A percentile compares a stretch with the other conserved stretches of the same genome.
phyloP scores from a whole-genome alignment of 2,329 filamentous ascomycete species.

The Aspergillus oerlinghausenensis region DNA sequence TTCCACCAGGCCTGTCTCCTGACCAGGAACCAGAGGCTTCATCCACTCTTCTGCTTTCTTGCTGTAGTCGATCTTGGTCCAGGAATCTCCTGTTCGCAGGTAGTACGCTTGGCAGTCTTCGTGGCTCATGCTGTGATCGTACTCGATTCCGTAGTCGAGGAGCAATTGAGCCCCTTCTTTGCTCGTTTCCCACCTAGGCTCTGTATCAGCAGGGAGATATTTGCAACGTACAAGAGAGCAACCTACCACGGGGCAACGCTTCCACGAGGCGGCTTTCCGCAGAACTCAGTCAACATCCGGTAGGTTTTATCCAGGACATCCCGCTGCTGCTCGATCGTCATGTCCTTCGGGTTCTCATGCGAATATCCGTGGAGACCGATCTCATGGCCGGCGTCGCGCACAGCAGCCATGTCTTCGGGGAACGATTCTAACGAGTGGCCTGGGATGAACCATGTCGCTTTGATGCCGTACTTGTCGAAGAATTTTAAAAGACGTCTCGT shows the following conservation, averaged over 20 bases:
- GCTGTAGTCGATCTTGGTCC: conserved; percentile 41
- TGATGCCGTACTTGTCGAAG: conserved; percentile 68
- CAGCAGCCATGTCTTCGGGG: conserved; percentile 58
- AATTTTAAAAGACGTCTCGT: conserved; percentile 63
- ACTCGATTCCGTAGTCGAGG: conserved; percentile 41
- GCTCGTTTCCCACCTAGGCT: conserved; percentile 60
- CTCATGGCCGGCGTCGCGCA: conserved; percentile 62
- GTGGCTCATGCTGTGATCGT: conserved; percentile 43
- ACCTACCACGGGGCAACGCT: conserved; percentile 64
- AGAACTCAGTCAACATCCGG: conserved; percentile 68
- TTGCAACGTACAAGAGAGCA: neutral
- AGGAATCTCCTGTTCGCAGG: conserved; percentile 39
- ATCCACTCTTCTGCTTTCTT: conserved; percentile 42
- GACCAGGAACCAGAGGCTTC: conserved; percentile 46
- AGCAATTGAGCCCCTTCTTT: conserved; percentile 55
- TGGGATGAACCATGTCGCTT: conserved; percentile 62
- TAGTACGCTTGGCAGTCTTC: conserved; percentile 44
- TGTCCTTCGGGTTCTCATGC: conserved; percentile 68
- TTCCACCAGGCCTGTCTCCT: conserved; percentile 38
- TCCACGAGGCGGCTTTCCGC: conserved; percentile 67
- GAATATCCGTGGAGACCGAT: conserved; percentile 67
- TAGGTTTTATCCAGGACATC: conserved; percentile 75
- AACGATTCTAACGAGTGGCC: conserved; percentile 63
- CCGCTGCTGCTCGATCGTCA: conserved; percentile 70
- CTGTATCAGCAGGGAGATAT: neutral